Evolutionary conservation across 306 rosid genomes (phyloP).

Genomic region (Senna tora): DNA sequence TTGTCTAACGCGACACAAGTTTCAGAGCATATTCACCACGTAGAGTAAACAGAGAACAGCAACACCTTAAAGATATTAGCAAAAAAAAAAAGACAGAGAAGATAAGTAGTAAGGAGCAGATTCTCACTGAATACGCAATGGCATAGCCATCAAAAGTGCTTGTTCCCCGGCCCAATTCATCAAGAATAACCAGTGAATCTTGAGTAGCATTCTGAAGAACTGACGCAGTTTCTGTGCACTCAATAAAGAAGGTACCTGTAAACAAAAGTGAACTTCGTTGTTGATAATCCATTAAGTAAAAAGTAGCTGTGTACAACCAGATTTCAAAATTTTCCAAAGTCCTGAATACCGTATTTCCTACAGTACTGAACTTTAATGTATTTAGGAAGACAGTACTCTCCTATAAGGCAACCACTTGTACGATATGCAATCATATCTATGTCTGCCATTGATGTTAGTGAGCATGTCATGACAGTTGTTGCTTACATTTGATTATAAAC

Average conservation of each 20-base stretch:
- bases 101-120: slow-evolving; percentile 1
- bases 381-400: slow-evolving; percentile 21
- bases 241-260: slow-evolving; percentile 89
- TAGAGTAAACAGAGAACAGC: slow-evolving; percentile 14
- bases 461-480: neutral
- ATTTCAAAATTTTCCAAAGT: slow-evolving; percentile 2
- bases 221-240: slow-evolving; percentile 93
- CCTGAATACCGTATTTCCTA: slow-evolving; percentile 7
- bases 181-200: slow-evolving; percentile 91
- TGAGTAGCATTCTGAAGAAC: slow-evolving; percentile 88
- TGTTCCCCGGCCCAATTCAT: slow-evolving; percentile 97
- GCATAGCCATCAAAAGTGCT: slow-evolving; percentile 99
- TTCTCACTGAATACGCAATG: slow-evolving; percentile 91
- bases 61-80: slow-evolving; percentile 1
- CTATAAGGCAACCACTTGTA: neutral
- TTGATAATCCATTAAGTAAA: slow-evolving; percentile 30
- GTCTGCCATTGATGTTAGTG: neutral
- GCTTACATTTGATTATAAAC: neutral
- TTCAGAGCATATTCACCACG: neutral
- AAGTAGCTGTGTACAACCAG: slow-evolving; percentile 1
- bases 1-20: neutral
- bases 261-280: slow-evolving; percentile 29
- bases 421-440: neutral
- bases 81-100: neutral
- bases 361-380: slow-evolving; percentile 14